Evolutionary conservation across 2,329 filamentous ascomycete genomes (phyloP).

Genomic region (Calonectria leucothoes): DNA sequence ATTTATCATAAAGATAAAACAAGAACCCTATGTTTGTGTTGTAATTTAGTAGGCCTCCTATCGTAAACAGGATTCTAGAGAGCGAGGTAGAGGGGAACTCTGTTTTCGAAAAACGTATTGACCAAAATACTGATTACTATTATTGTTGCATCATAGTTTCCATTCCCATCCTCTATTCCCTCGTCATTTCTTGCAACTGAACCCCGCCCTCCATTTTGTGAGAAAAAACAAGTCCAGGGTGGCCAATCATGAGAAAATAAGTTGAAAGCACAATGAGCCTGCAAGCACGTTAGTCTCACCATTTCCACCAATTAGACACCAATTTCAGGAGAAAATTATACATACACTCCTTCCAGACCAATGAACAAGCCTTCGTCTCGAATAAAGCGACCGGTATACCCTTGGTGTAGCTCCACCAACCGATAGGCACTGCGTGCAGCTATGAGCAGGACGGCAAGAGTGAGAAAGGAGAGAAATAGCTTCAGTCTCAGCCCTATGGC

Average conservation of each 20-base stretch:
- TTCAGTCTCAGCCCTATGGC: background rate
- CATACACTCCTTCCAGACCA: conserved; percentile 52
- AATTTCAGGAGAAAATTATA: background rate
- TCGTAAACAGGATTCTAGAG: no score
- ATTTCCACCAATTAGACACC: no score
- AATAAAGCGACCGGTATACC: conserved; percentile 63
- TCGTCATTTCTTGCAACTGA: background rate
- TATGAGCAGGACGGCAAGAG: conserved; percentile 63
- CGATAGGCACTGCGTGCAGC: conserved; percentile 68
- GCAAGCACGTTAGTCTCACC: background rate
- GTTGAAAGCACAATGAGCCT: conserved; percentile 29
- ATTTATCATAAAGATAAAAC: no score
- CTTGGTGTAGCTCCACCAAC: conserved; percentile 66
- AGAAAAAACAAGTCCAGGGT: background rate
- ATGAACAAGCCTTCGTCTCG: conserved; percentile 56
- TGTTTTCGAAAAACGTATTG: no score
- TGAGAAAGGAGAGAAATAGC: conserved; percentile 52
- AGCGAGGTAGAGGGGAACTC: no score
- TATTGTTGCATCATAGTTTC: background rate
- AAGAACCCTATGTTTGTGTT: no score
- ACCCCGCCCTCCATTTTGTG: background rate
- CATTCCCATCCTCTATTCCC: background rate
- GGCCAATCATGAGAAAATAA: conserved; percentile 11
- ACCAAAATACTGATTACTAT: background rate
- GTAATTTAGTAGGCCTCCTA: no score